These are phyloP conservation scores for Cercospora sp. DNA, from an alignment of 2,329 filamentous ascomycete species.

Conservation along the genomic window DNA sequence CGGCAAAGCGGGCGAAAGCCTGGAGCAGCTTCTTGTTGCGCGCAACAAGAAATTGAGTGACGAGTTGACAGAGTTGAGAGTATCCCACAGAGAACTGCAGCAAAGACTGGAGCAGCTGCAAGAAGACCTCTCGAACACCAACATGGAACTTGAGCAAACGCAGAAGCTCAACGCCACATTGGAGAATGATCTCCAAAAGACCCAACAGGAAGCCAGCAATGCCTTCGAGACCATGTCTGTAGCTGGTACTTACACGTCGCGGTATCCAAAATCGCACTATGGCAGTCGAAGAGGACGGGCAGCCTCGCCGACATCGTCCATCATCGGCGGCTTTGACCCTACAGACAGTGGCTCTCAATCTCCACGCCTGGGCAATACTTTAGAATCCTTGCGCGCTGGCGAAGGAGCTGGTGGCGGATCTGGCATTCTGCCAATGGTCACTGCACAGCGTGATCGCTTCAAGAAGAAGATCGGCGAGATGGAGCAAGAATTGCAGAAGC, in stretches of 20 bases:
- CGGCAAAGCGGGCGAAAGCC: constrained; percentile 65
- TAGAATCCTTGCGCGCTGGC: constrained; percentile 64
- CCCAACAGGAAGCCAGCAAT: constrained; percentile 83
- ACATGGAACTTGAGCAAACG: constrained; percentile 81
- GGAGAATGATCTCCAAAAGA: constrained; percentile 83
- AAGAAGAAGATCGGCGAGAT: constrained; percentile 93
- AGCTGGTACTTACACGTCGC: constrained; percentile 83
- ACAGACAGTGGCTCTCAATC: constrained; percentile 44
- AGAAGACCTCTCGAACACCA: constrained; percentile 78
- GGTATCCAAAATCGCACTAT: constrained; percentile 67
- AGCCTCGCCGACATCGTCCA: constrained; percentile 91
- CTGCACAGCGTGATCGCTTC: constrained; percentile 95
- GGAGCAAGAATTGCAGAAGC: constrained; percentile 84
- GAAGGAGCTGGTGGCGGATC: constrained; percentile 72
- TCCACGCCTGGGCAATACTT: constrained; percentile 41
- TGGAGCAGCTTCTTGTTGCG: constrained; percentile 87
- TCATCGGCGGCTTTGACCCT: constrained; percentile 94
- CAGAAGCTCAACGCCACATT: constrained; percentile 83
- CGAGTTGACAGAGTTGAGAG: constrained; percentile 86
- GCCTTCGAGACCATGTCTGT: constrained; percentile 88
- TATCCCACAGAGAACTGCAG: constrained; percentile 92
- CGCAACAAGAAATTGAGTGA: constrained; percentile 96
- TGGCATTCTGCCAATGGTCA: constrained; percentile 90
- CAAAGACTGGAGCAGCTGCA: constrained; percentile 75
- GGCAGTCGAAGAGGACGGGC: constrained; percentile 64